Base-by-base conservation (phyloP, 805 yeast species). In the Lipomyces kockii region DNA sequence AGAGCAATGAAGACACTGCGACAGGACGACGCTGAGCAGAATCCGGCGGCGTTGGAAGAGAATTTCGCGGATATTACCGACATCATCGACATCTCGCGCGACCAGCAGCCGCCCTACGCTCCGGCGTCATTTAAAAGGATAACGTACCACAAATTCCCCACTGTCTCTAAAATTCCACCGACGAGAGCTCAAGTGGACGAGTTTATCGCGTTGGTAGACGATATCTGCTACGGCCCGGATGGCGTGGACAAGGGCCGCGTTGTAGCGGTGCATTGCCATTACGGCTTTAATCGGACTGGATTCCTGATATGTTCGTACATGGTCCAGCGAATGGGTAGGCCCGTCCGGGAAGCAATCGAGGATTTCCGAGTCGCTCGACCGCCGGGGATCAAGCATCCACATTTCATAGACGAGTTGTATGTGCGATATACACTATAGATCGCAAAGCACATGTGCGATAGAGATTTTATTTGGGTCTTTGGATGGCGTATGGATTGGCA, bases 261-360 rank as follows among this genome's bases (percentile, higher is more conserved):
- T 4, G 77, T 81, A 32, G 91, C 84, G 0, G 89, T 90, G 7
- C 95, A 90, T 76, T 89, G 95, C 75, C 95, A 89, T 76, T 89
- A 89, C 74, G 95, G 94, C 5, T 90, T 89, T 78, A 89, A 89
- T 76, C 80, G 94, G 65, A 89, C 94, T 0, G 94, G 95, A 2
- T 89, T 86, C 72, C 80, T 90, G 61, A 85, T 89, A 22, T 87
- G 91, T 74, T 85, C 90, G 73, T 90, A 87, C 74, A 78, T 89
- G 73, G 82, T 90, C 29, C 91, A 88, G 73, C 79, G 78, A 61
- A 76, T 85, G 39, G 86, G 86, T 0, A 85, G 89, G 85, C 74
- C 82, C 2, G 90, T 89, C 2, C 79, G 80, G 49, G 90, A 87
- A 58, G 90, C 94, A 0, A 81, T 89, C 17, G 83, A 81, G 12